phyloP scores from a whole-genome alignment of 2,329 filamentous ascomycete species.

The Hymenoscyphus albidus region DNA sequence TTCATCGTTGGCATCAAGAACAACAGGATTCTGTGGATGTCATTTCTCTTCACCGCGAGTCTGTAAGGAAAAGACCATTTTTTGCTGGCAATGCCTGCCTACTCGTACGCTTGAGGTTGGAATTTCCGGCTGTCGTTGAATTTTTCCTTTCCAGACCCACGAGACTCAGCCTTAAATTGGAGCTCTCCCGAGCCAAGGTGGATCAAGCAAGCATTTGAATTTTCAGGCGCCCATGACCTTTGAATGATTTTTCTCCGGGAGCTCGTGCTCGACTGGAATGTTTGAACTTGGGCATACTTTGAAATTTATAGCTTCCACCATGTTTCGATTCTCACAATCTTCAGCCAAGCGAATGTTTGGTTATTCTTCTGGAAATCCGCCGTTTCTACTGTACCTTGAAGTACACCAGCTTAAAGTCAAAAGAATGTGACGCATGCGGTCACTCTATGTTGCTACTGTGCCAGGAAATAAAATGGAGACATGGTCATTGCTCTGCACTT shows the following conservation, averaged over 20 bases:
- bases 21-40: neutral
- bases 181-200: neutral
- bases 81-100: neutral
- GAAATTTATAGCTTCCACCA: neutral
- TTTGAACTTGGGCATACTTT: neutral
- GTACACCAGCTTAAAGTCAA: neutral
- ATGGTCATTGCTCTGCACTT: neutral
- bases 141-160: neutral
- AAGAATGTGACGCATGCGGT: neutral
- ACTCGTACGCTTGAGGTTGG: neutral
- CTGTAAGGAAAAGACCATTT: conserved; percentile 1
- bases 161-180: conserved; percentile 1
- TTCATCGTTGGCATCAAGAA: neutral
- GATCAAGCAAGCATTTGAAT: neutral
- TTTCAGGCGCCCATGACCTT: conserved; percentile 1
- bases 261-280: neutral
- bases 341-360: neutral
- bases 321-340: neutral
- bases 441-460: neutral
- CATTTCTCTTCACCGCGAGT: conserved; percentile 2
- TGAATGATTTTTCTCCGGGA: neutral
- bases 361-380: neutral
- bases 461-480: neutral
- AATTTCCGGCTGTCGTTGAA: neutral
- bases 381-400: neutral